Evolutionary conservation across 495 filamentous ascomycete species (phyloP).

Genomic region (Parmelia sp.): DNA sequence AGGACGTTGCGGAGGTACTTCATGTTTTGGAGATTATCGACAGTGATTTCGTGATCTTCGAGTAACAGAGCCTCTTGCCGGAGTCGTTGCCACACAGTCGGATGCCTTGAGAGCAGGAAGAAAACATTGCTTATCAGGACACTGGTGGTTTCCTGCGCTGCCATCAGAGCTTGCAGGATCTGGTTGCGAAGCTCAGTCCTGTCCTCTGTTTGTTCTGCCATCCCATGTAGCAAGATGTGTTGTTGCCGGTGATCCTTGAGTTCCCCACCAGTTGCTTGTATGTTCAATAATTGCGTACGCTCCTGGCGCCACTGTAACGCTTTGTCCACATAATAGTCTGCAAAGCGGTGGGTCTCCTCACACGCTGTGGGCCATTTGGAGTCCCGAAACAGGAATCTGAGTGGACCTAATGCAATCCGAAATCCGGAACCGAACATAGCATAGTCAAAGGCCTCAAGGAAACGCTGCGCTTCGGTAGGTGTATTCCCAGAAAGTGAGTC

Average conservation of each 20-base stretch:
- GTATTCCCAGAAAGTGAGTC: constrained; percentile 11
- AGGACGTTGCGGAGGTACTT: constrained; percentile 44
- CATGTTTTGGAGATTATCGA: constrained; percentile 22
- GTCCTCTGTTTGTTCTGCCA: constrained; percentile 27
- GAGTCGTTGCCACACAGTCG: constrained; percentile 17
- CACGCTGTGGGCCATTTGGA: constrained; percentile 19
- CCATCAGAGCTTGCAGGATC: constrained; percentile 29
- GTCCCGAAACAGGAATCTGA: constrained; percentile 23
- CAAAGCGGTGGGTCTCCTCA: constrained; percentile 17
- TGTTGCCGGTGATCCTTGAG: neutral
- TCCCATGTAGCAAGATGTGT: constrained; percentile 24
- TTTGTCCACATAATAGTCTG: constrained; percentile 25
- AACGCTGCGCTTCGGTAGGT: constrained; percentile 9
- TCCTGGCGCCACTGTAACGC: constrained; percentile 22
- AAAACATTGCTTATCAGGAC: constrained; percentile 23
- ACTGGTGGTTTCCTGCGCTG: constrained; percentile 32
- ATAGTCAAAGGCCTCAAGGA: constrained; percentile 22
- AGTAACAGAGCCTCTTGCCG: constrained; percentile 21
- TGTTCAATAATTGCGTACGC: neutral
- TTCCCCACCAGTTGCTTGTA: constrained; percentile 5
- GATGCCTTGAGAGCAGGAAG: constrained; percentile 24
- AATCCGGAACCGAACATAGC: neutral
- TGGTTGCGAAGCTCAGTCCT: constrained; percentile 30
- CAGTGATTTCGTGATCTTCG: constrained; percentile 22
- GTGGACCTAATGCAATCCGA: constrained; percentile 23